A percentile compares a stretch with the other conserved stretches of the same genome.
Conservation (phyloP, 805 yeast genomes). For the Cyberlindnera subsufficiens region DNA sequence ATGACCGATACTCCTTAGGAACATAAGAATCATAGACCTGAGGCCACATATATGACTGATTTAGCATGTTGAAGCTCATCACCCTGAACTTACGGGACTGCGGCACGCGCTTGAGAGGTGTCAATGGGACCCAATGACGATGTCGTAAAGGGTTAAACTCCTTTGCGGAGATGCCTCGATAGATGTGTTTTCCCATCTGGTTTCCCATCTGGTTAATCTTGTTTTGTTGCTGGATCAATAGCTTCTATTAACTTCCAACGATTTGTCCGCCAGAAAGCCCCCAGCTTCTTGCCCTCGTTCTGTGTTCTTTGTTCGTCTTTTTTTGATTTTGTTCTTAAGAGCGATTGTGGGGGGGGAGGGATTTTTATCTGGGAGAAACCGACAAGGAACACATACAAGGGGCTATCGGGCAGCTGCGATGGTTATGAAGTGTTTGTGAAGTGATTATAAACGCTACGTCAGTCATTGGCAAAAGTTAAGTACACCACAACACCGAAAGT, state of each 20-base stretch:
- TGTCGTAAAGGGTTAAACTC: slow-evolving; percentile 9
- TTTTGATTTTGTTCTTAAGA: no score
- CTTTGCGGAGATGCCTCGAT: neutral
- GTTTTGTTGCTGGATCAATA: neutral
- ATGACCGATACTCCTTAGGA: slow-evolving; percentile 38
- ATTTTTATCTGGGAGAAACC: no score
- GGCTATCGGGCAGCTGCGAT: no score
- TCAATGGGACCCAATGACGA: slow-evolving; percentile 16
- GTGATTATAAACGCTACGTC: neutral
- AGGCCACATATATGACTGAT: slow-evolving; percentile 56
- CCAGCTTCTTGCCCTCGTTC: no score
- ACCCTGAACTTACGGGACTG: slow-evolving; percentile 22
- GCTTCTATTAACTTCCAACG: no score
- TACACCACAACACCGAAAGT: slow-evolving; percentile 12
- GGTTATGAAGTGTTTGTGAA: neutral
- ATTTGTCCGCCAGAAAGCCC: no score
- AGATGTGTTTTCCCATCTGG: neutral
- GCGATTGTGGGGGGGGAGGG: no score
- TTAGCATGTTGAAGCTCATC: slow-evolving; percentile 41
- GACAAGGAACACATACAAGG: no score
- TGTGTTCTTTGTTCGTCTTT: no score
- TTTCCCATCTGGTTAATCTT: neutral
- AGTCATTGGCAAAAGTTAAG: slow-evolving; percentile 12
- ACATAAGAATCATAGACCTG: slow-evolving; percentile 46
- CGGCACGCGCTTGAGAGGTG: neutral